Evolutionary conservation across 2,329 filamentous ascomycete genomes (phyloP).

Genomic region (Septoria linicola): DNA sequence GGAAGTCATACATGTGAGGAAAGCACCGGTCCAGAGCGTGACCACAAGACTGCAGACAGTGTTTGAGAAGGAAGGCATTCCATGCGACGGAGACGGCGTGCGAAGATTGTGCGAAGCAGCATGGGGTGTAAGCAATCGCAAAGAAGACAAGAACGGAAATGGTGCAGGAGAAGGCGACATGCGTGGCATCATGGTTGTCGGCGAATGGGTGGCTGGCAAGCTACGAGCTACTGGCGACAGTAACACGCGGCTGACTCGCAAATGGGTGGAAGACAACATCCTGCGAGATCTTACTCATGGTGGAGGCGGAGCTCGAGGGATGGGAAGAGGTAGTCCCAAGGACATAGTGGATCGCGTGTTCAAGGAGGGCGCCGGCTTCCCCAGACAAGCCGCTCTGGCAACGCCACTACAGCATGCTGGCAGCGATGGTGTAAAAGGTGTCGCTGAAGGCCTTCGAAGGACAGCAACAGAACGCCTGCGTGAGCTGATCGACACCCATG

Average conservation of each 20-base stretch:
- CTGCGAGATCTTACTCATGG: conserved; percentile 67
- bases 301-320: conserved; percentile 67
- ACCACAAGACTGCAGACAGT: conserved; percentile 76
- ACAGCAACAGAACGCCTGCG: conserved; percentile 68
- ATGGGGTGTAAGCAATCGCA: conserved; percentile 74
- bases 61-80: conserved; percentile 85
- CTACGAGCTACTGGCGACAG: conserved; percentile 51
- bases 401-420: conserved; percentile 23
- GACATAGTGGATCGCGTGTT: conserved; percentile 79
- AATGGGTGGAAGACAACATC: conserved; percentile 74
- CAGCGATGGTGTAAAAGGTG: conserved; percentile 53
- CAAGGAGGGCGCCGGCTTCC: conserved; percentile 74
- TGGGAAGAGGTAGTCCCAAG: conserved; percentile 69
- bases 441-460: conserved; percentile 70
- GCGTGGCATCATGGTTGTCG: conserved; percentile 79
- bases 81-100: conserved; percentile 84
- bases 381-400: conserved; percentile 46
- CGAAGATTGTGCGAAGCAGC: conserved; percentile 79
- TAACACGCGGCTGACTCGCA: conserved; percentile 60
- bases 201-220: conserved; percentile 79
- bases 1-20: conserved; percentile 88
- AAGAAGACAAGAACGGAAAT: conserved; percentile 55
- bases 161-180: conserved; percentile 72
- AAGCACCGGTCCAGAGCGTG: conserved; percentile 82
- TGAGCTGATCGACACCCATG: conserved; percentile 76